These are phyloP conservation scores for Elaphomyces granulatus DNA, from an alignment of 495 filamentous ascomycete genomes.

Conservation along the genomic window DNA sequence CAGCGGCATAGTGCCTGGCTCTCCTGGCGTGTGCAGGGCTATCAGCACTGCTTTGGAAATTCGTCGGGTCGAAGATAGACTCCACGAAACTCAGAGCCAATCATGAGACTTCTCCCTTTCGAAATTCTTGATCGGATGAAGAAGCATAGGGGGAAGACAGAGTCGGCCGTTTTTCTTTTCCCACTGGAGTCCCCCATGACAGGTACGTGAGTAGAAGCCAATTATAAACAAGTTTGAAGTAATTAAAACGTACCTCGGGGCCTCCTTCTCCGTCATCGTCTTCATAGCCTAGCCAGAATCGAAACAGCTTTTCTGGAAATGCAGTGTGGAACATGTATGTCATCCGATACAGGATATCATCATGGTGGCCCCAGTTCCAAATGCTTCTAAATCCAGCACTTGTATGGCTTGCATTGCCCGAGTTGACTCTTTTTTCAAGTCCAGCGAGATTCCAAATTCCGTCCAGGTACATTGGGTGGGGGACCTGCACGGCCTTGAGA, in stretches of 20 bases:
- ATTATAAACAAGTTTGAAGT: background rate
- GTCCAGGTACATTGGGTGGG: constrained; percentile 56
- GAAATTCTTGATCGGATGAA: constrained; percentile 39
- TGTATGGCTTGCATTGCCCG: constrained; percentile 16
- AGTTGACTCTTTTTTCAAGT: constrained; percentile 48
- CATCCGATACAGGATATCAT: constrained; percentile 9
- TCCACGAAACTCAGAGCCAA: too few relatives aligned
- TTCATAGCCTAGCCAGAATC: constrained; percentile 48
- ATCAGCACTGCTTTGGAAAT: too few relatives aligned
- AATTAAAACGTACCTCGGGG: constrained; percentile 12
- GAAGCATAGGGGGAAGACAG: constrained; percentile 41
- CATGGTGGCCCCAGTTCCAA: constrained; percentile 10
- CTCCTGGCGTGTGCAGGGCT: too few relatives aligned
- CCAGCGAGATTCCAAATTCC: constrained; percentile 40
- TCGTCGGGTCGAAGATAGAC: too few relatives aligned
- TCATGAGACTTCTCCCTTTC: background rate
- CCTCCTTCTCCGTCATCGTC: constrained; percentile 33
- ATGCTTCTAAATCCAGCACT: constrained; percentile 10
- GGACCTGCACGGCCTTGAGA: constrained; percentile 36
- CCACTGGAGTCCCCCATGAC: too few relatives aligned
- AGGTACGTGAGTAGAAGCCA: constrained; percentile 3
- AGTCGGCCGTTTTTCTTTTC: constrained; percentile 35
- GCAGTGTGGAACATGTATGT: constrained; percentile 26
- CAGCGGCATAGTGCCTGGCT: too few relatives aligned
- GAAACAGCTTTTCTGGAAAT: constrained; percentile 41